Evolutionary conservation across 495 filamentous ascomycete species (phyloP), one percentile per base, ranked within the genome.

Genomic region (Neurospora sp.): DNA sequence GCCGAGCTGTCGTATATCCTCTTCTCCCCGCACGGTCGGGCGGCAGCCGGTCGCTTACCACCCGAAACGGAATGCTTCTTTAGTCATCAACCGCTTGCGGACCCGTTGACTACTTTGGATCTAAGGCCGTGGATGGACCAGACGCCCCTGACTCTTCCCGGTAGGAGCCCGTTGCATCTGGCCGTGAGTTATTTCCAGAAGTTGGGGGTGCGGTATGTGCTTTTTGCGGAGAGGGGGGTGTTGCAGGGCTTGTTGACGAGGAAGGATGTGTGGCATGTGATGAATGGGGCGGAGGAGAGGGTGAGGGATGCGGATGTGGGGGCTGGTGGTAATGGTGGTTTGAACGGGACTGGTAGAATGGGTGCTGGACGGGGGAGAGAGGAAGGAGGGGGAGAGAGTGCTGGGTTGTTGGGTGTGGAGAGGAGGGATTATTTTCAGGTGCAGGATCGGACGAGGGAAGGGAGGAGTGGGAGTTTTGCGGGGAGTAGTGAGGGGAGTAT

Each of bases 101-200:
- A 97, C 75, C 90, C 92, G 2, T 81, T 85, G n/a, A 87, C 89
- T 10, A 94, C 90, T 0, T 86, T 98, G 43, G 95, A 99, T 80
- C 85, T 98, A 9, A 86, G 95, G 17, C 94, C 93, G 7, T 99
- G 95, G 94, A 97, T 99, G 93, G 96, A 99, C 79, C 94, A 97
- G 78, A 99, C 96, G 0, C 96, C 96, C 3, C 92, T 99, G 39
- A 98, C 96, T 0, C 87, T 99, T 15, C 92, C 92, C 39, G 88
- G 88, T 40, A 87, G 90, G 59, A 88, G 88, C 70, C 91, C 87
- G 70, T 88, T 98, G 72, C 88, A 93, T 77, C 87, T 99, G 39
- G 92, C 93, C 5, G 89, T 95, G 19, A 90, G 88, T 43, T 94
- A 98, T 87, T 98, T 99, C 83, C 93, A 96, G 83, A 94, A 94